A percentile compares a stretch with the other conserved stretches of the same genome.
Conservation (phyloP, 352 stramenopile genomes). For the Globisporangium uncinulatum region DNA sequence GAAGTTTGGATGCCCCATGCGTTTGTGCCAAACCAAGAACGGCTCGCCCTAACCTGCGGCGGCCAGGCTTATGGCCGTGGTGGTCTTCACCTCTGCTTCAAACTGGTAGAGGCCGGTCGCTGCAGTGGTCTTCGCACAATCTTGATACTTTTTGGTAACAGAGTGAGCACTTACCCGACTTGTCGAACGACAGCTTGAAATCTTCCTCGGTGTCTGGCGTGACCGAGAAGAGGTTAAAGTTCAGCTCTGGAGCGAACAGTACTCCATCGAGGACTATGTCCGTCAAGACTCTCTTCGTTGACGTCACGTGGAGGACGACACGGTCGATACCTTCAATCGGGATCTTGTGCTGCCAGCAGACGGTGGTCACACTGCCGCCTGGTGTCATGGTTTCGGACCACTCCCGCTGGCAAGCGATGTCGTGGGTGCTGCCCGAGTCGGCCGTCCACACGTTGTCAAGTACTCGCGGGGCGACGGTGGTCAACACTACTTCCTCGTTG, state of each 20-base stretch:
- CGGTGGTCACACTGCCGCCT: not conserved
- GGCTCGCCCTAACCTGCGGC: not conserved
- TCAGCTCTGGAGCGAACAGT: too few relatives aligned
- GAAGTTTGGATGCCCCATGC: conserved; percentile 1
- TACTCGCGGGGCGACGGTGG: too few relatives aligned
- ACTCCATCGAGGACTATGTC: too few relatives aligned
- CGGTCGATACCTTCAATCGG: not conserved
- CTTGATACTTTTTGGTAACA: too few relatives aligned
- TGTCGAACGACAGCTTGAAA: too few relatives aligned
- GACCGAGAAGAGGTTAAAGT: too few relatives aligned
- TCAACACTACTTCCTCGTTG: too few relatives aligned
- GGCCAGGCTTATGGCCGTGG: not conserved
- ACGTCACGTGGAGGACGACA: not conserved
- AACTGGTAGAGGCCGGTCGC: not conserved
- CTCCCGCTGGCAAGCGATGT: not conserved
- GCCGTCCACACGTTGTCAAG: too few relatives aligned
- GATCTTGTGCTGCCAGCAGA: not conserved
- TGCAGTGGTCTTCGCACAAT: too few relatives aligned
- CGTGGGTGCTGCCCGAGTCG: not conserved
- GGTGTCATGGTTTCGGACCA: not conserved
- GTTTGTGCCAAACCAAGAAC: not conserved
- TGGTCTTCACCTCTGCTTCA: not conserved
- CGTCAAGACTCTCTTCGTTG: not conserved
- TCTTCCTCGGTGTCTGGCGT: too few relatives aligned
- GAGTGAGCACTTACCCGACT: too few relatives aligned